Evolutionary conservation across 345 rosid species (phyloP).

Genomic region (Noccaea bulbosa): DNA sequence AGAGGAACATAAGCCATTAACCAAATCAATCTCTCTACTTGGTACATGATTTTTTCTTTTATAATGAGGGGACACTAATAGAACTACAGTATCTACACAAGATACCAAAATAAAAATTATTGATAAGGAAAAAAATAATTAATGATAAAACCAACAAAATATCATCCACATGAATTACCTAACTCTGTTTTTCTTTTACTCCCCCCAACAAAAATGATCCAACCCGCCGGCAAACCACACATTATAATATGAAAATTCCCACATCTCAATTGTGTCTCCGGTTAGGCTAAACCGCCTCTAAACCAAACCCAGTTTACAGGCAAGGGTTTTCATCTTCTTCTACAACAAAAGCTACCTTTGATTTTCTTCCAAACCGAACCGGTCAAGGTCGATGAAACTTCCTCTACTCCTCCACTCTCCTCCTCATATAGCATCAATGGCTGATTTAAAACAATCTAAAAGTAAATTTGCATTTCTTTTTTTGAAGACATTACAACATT

Average conservation of each 20-base stretch:
- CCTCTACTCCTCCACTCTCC: slow-evolving; percentile 24
- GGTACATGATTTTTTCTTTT: neutral
- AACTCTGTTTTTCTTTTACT: slow-evolving; percentile 25
- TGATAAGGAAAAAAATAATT: neutral
- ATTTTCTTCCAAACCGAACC: slow-evolving; percentile 36
- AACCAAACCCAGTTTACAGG: slow-evolving; percentile 30
- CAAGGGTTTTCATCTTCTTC: slow-evolving; percentile 41
- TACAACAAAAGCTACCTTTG: slow-evolving; percentile 37
- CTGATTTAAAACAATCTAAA: slow-evolving; percentile 25
- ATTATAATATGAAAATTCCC: neutral
- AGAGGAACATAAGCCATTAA: slow-evolving; percentile 20
- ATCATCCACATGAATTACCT: slow-evolving; percentile 46
- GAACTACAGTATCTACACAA: slow-evolving; percentile 21
- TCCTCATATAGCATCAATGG: slow-evolving; percentile 28
- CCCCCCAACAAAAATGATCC: slow-evolving; percentile 33
- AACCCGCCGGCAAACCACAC: slow-evolving; percentile 32
- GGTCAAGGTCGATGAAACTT: slow-evolving; percentile 29
- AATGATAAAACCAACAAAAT: slow-evolving; percentile 41
- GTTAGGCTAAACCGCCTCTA: slow-evolving; percentile 24
- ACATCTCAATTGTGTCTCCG: slow-evolving; percentile 35
- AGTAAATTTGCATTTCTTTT: no score
- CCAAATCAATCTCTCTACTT: slow-evolving; percentile 14
- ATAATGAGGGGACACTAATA: slow-evolving; percentile 23
- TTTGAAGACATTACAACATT: no score
- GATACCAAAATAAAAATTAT: slow-evolving; percentile 9